Percentiles rank a stretch among this genome's conserved stretches.
These are phyloP conservation scores for Theileria orientalis DNA, from an alignment of 169 alveolate species.

Conservation along the genomic window DNA sequence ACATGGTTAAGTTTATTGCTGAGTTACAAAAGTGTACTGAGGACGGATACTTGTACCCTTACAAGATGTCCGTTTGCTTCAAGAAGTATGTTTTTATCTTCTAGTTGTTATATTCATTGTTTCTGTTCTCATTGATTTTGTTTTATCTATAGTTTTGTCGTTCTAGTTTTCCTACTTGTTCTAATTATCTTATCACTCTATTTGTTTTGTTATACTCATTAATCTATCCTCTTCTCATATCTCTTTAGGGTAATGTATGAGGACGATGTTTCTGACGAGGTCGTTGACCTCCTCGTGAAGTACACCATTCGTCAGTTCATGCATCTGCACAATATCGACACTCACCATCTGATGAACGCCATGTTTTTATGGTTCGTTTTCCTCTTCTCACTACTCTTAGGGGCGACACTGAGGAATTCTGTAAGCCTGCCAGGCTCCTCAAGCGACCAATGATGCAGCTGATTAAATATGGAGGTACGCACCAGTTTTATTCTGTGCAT, in stretches of 20 bases:
- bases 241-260: slow-evolving; percentile 49
- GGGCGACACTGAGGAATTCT: slow-evolving; percentile 58
- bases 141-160: too few species aligned
- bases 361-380: slow-evolving; percentile 55
- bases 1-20: slow-evolving; percentile 57
- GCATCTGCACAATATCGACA: slow-evolving; percentile 50
- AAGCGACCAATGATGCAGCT: slow-evolving; percentile 61
- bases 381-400: neutral
- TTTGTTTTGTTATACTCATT: too few species aligned
- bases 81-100: slow-evolving; percentile 10
- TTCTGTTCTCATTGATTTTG: too few species aligned
- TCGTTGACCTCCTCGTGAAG: slow-evolving; percentile 54
- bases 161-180: too few species aligned
- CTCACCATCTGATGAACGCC: slow-evolving; percentile 47
- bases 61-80: slow-evolving; percentile 35
- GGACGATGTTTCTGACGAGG: slow-evolving; percentile 30
- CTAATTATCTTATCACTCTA: too few species aligned
- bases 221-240: too few species aligned
- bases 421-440: slow-evolving; percentile 55
- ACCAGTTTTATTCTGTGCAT: too few species aligned
- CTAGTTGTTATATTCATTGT: too few species aligned
- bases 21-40: slow-evolving; percentile 55
- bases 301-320: slow-evolving; percentile 56
- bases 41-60: slow-evolving; percentile 50
- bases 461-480: slow-evolving; percentile 57